A percentile compares a stretch with the other conserved stretches of the same genome.
Conservation (phyloP, 177 flowering plant species). For the Tripterygium wilfordii region DNA sequence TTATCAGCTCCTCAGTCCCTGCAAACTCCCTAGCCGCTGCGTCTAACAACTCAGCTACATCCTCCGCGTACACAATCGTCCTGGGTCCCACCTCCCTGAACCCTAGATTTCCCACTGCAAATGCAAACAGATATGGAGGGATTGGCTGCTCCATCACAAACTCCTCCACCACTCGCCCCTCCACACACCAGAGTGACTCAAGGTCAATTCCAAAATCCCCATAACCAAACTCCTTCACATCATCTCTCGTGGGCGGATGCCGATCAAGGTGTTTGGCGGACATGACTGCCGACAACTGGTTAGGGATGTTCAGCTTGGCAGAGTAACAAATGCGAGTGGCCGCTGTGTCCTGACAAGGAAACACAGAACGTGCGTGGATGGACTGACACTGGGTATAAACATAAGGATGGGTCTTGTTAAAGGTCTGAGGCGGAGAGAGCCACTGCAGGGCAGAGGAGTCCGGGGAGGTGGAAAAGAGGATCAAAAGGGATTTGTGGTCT, state of each 20-base stretch:
- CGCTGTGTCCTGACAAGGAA: constrained; percentile 97
- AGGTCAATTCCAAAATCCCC: constrained; percentile 18
- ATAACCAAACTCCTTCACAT: constrained; percentile 27
- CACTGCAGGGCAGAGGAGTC: constrained; percentile 86
- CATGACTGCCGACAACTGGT: constrained; percentile 72
- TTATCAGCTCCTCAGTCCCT: constrained; percentile 86
- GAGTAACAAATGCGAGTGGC: constrained; percentile 61
- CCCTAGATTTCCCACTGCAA: constrained; percentile 81
- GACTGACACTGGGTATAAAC: constrained; percentile 95
- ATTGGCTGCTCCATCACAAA: constrained; percentile 87
- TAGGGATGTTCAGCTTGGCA: constrained; percentile 67
- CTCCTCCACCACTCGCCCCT: constrained; percentile 82
- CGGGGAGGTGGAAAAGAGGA: constrained; percentile 49
- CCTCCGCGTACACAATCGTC: constrained; percentile 78
- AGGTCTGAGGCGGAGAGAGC: constrained; percentile 79
- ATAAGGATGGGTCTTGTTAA: constrained; percentile 52
- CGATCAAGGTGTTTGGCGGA: constrained; percentile 62
- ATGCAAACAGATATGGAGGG: constrained; percentile 90
- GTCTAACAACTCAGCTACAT: constrained; percentile 50
- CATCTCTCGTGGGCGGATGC: constrained; percentile 42
- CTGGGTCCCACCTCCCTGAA: constrained; percentile 82
- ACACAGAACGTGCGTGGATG: constrained; percentile 83
- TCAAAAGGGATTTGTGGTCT: constrained; percentile 39
- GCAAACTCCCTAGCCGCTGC: constrained; percentile 81
- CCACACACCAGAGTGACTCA: constrained; percentile 57